A percentile compares a stretch with the other conserved stretches of the same genome.
phyloP scores from a whole-genome alignment of 257 asterid species.

The Nemophila menziesii region DNA sequence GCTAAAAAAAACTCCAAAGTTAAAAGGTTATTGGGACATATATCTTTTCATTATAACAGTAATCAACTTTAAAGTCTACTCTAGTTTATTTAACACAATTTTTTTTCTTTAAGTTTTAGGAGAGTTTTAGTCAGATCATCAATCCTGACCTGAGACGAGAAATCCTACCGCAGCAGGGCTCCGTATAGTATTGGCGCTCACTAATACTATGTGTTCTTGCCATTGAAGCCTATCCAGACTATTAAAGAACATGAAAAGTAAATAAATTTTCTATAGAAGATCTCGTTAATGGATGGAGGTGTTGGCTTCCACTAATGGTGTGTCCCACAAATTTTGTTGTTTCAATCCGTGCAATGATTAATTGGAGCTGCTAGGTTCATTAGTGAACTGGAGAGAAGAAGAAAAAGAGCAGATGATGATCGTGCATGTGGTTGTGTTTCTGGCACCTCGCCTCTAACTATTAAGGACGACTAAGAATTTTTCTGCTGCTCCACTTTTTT shows the following conservation, averaged over 20 bases:
- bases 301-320: constrained; percentile 7
- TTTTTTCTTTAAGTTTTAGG: too few relatives aligned
- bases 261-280: background rate
- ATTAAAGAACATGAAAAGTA: background rate
- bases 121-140: too few relatives aligned
- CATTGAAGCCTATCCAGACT: background rate
- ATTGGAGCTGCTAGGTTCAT: constrained; percentile 11
- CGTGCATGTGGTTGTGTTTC: constrained; percentile 24
- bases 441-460: constrained; percentile 12
- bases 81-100: too few relatives aligned
- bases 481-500: constrained; percentile 21
- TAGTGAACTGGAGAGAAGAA: constrained; percentile 1
- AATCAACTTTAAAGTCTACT: too few relatives aligned
- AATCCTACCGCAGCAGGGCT: too few relatives aligned
- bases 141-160: too few relatives aligned
- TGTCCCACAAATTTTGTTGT: constrained; percentile 13
- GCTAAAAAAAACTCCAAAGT: too few relatives aligned
- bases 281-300: background rate
- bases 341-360: constrained; percentile 28
- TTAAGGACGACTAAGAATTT: constrained; percentile 13
- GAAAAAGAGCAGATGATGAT: constrained; percentile 13
- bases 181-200: too few relatives aligned
- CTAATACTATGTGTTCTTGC: background rate
- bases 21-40: too few relatives aligned
- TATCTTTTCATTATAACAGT: too few relatives aligned